phyloP scores from a whole-genome alignment of 495 filamentous ascomycete species.

The Parathielavia appendiculata region DNA sequence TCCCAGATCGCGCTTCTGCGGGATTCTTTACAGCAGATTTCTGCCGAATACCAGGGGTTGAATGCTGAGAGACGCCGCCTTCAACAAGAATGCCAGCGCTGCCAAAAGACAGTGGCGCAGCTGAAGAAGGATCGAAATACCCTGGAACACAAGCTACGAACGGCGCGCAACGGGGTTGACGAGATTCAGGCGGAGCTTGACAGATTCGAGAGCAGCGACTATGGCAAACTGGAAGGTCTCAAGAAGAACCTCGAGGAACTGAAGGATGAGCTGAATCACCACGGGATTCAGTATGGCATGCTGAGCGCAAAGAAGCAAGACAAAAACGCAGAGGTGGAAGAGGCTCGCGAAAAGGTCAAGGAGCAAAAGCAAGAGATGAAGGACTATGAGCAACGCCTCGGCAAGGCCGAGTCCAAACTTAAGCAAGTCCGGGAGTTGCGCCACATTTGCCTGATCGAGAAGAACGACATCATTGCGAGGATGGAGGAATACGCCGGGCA shows the following conservation, averaged over 20 bases:
- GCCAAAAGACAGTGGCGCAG: constrained; percentile 52
- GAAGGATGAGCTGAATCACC: constrained; percentile 31
- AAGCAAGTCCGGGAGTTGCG: constrained; percentile 47
- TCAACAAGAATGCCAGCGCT: constrained; percentile 52
- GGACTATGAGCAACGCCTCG: constrained; percentile 42
- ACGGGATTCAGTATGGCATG: constrained; percentile 40
- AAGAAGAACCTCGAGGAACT: constrained; percentile 32
- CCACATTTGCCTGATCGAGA: constrained; percentile 52
- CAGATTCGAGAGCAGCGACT: constrained; percentile 40
- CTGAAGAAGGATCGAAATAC: constrained; percentile 38
- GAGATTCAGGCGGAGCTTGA: constrained; percentile 37
- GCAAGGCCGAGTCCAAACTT: constrained; percentile 56
- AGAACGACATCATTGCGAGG: constrained; percentile 57
- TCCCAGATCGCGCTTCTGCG: constrained; percentile 56
- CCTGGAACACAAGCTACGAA: constrained; percentile 27
- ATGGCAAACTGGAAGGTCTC: constrained; percentile 32
- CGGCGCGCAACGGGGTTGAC: constrained; percentile 24
- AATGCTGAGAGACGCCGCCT: constrained; percentile 42
- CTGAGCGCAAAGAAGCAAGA: constrained; percentile 34
- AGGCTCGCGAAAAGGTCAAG: constrained; percentile 23
- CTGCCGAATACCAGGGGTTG: constrained; percentile 37
- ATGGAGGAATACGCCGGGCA: constrained; percentile 48
- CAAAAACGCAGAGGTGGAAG: constrained; percentile 34
- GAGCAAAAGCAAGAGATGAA: constrained; percentile 37
- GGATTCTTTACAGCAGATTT: constrained; percentile 40